Conservation (phyloP, 331 rosid species). For the Stylosanthes scabra region DNA sequence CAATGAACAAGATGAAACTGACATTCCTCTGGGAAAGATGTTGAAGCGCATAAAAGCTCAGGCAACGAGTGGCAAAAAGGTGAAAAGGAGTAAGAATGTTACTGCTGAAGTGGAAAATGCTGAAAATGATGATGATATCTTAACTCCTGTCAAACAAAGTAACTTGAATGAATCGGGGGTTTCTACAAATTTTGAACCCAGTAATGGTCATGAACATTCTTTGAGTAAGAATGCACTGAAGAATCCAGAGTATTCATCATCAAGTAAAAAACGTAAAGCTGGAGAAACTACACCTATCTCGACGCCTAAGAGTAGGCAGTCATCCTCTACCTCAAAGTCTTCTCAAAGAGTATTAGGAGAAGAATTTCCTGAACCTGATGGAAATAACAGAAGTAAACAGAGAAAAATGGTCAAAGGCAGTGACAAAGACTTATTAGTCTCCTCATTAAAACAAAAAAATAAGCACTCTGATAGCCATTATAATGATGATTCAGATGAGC, state of each 20-base stretch:
- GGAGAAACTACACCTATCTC: conserved; percentile 55
- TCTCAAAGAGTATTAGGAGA: conserved; percentile 47
- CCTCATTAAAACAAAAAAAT: conserved; percentile 60
- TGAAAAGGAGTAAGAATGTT: conserved; percentile 54
- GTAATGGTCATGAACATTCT: conserved; percentile 74
- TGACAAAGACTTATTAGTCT: conserved; percentile 58
- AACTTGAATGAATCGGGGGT: conserved; percentile 65
- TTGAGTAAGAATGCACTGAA: conserved; percentile 48
- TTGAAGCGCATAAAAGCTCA: conserved; percentile 69
- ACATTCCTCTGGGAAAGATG: conserved; percentile 75
- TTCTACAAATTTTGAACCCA: conserved; percentile 64
- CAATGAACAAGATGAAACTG: conserved; percentile 65
- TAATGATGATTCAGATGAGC: conserved; percentile 51
- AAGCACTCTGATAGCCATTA: conserved; percentile 49
- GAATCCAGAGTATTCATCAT: conserved; percentile 45
- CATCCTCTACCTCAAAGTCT: conserved; percentile 58
- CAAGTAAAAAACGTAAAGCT: conserved; percentile 63
- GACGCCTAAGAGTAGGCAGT: conserved; percentile 66
- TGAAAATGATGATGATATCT: conserved; percentile 69
- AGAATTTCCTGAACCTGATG: conserved; percentile 45
- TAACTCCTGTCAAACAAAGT: conserved; percentile 72
- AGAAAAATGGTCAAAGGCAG: conserved; percentile 50
- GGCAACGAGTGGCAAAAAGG: conserved; percentile 65
- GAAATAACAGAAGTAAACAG: conserved; percentile 50
- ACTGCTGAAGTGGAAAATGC: conserved; percentile 51